Evolutionary conservation across 2,329 filamentous ascomycete genomes (phyloP).

Genomic region (Coniochaeta sp.): DNA sequence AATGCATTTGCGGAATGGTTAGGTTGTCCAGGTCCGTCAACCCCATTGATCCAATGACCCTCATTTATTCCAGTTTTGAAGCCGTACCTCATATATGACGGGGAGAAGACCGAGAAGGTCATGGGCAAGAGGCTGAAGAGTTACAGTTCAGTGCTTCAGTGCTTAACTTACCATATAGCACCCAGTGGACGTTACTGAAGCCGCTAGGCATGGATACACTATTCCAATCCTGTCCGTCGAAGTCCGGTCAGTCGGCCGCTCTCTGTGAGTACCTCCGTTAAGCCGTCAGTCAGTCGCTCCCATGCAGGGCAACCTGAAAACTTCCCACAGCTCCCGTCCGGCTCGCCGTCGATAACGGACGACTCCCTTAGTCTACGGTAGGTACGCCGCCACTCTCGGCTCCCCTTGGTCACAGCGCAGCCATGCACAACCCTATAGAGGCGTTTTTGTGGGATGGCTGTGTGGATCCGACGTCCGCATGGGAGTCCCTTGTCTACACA

Average conservation of each 20-base stretch:
- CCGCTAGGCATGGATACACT: neutral
- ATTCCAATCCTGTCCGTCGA: neutral
- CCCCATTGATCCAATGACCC: neutral
- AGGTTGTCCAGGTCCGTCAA: neutral
- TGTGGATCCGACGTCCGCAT: neutral
- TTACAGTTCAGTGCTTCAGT: neutral
- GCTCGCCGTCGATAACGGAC: no score
- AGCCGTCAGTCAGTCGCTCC: neutral
- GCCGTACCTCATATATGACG: neutral
- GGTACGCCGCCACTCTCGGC: no score
- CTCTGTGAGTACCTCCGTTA: neutral
- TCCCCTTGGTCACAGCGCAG: neutral
- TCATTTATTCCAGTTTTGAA: neutral
- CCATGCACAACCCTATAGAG: neutral
- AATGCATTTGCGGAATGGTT: neutral
- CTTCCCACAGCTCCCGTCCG: neutral
- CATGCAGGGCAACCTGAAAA: no score
- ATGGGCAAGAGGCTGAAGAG: neutral
- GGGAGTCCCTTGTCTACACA: neutral
- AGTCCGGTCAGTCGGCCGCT: neutral
- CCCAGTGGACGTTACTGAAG: neutral
- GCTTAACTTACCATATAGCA: neutral
- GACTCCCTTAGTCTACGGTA: no score
- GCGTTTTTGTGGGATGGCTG: neutral
- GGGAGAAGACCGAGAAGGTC: neutral